Evolutionary conservation across 306 rosid genomes (phyloP).

Genomic region (Rosa persica): DNA sequence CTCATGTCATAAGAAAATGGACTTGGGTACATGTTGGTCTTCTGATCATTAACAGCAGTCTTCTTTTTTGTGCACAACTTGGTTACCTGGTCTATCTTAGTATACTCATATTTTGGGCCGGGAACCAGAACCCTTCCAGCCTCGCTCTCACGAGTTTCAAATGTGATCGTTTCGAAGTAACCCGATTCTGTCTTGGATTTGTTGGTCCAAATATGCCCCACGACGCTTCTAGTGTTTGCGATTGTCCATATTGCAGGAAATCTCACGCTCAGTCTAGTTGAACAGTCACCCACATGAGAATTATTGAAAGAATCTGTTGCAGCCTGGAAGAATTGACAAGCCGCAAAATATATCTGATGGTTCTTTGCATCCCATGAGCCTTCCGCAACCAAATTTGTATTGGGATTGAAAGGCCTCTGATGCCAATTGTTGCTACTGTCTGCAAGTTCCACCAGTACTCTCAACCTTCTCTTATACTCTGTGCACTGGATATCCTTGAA

Average conservation of each 20-base stretch:
- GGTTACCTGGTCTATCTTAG: conserved; percentile 30
- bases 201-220: conserved; percentile 54
- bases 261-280: conserved; percentile 36
- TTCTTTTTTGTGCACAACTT: conserved; percentile 24
- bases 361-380: conserved; percentile 53
- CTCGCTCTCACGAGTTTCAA: conserved; percentile 9
- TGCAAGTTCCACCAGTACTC: conserved; percentile 31
- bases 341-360: conserved; percentile 30
- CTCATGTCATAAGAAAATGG: neutral
- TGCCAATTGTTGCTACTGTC: conserved; percentile 4
- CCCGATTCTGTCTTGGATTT: conserved; percentile 25
- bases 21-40: neutral
- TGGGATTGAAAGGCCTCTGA: conserved; percentile 26
- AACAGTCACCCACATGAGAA: conserved; percentile 47
- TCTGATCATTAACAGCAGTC: neutral
- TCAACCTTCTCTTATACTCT: conserved; percentile 6
- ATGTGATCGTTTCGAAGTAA: conserved; percentile 36
- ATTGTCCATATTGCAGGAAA: conserved; percentile 50
- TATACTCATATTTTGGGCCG: conserved; percentile 39
- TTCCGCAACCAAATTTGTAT: conserved; percentile 42
- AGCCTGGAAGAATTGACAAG: conserved; percentile 34
- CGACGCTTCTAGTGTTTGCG: conserved; percentile 13
- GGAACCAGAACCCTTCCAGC: neutral
- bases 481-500: conserved; percentile 33
- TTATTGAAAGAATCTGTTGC: conserved; percentile 22